Conservation (phyloP, 345 rosid genomes). For the Aegle marmelos region DNA sequence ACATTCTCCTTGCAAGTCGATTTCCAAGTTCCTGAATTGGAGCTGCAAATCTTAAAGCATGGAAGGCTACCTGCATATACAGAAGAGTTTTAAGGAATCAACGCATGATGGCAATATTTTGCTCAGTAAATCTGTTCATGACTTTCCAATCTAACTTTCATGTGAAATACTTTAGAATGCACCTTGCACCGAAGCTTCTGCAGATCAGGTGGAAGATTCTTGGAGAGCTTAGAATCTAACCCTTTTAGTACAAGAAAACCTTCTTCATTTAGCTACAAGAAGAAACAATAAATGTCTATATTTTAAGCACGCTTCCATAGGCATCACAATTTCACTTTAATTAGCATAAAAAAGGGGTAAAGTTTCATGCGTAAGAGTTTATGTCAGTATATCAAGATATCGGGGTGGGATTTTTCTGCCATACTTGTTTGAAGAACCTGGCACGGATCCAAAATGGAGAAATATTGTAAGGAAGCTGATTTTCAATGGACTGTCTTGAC, state of each 20-base stretch:
- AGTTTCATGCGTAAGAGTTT: neutral
- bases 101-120: neutral
- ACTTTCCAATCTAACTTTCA: neutral
- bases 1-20: conserved; percentile 66
- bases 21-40: conserved; percentile 63
- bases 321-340: neutral
- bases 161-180: neutral
- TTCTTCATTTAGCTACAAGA: conserved; percentile 48
- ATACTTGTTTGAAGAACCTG: conserved; percentile 51
- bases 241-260: conserved; percentile 63
- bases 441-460: conserved; percentile 74
- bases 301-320: neutral
- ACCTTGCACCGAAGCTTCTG: conserved; percentile 86
- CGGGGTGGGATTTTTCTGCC: neutral
- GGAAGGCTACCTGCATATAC: conserved; percentile 58
- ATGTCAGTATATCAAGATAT: neutral
- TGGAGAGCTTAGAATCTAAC: conserved; percentile 64
- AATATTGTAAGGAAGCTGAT: conserved; percentile 54
- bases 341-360: neutral
- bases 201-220: conserved; percentile 64
- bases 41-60: conserved; percentile 56
- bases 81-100: neutral
- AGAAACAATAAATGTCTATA: neutral
- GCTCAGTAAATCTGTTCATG: neutral
- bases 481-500: conserved; percentile 50